These are phyloP conservation scores for Heterobasidion annosum DNA, from an alignment of 1,284 basidiomycete genomes.

Conservation along the genomic window DNA sequence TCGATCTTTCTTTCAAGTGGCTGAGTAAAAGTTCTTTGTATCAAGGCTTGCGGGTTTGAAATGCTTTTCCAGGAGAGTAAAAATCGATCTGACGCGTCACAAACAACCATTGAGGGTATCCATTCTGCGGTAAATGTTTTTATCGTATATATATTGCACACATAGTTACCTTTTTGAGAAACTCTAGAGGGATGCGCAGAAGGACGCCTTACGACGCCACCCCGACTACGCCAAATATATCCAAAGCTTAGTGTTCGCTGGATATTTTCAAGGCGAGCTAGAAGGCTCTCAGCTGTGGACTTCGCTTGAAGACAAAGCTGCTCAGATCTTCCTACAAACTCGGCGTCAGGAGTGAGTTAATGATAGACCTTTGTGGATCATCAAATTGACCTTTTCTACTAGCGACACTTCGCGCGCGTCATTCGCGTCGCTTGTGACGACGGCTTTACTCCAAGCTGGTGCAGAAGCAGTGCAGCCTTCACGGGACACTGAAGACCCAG, in stretches of 20 bases:
- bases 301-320: slow-evolving; percentile 62
- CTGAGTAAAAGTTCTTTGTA: background rate
- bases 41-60: slow-evolving; percentile 86
- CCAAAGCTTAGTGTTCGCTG: slow-evolving; percentile 46
- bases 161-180: background rate
- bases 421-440: slow-evolving; percentile 65
- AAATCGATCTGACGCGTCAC: slow-evolving; percentile 30
- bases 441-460: slow-evolving; percentile 39
- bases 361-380: background rate
- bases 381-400: background rate
- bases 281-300: slow-evolving; percentile 75
- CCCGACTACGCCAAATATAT: slow-evolving; percentile 64
- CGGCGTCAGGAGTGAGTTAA: slow-evolving; percentile 55
- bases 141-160: background rate
- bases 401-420: slow-evolving; percentile 57
- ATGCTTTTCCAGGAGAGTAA: slow-evolving; percentile 86
- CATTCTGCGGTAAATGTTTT: slow-evolving; percentile 37
- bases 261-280: slow-evolving; percentile 72
- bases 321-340: slow-evolving; percentile 53
- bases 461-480: slow-evolving; percentile 11
- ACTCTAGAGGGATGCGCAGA: slow-evolving; percentile 46
- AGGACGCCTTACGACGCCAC: slow-evolving; percentile 56
- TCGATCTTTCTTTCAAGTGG: background rate
- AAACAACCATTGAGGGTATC: slow-evolving; percentile 25
- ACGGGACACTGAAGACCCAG: slow-evolving; percentile 46